Evolutionary conservation across 2,329 filamentous ascomycete genomes (phyloP).

Genomic region (Aspergillus quadrilineatus): DNA sequence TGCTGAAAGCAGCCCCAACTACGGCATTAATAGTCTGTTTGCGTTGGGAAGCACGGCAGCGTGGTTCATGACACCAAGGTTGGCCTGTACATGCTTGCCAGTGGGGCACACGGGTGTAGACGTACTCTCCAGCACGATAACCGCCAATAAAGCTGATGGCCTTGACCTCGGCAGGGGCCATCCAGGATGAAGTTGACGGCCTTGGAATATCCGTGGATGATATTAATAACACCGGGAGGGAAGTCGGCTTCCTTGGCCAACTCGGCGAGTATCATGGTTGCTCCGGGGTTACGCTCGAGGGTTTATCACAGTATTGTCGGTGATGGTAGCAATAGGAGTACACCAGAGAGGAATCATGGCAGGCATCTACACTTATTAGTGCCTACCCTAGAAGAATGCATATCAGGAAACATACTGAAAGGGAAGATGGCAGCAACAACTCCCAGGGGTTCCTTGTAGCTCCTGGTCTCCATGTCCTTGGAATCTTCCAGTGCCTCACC

Average conservation of each 20-base stretch:
- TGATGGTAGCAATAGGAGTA: conserved; percentile 64
- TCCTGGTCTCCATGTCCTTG: conserved; percentile 69
- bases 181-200: conserved; percentile 70
- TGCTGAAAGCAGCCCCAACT: conserved; percentile 66
- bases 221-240: conserved; percentile 65
- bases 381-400: conserved; percentile 1
- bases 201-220: conserved; percentile 63
- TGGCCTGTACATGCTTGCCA: conserved; percentile 70
- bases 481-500: conserved; percentile 67
- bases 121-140: conserved; percentile 69
- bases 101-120: conserved; percentile 65
- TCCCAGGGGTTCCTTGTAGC: conserved; percentile 64
- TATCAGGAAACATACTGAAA: conserved; percentile 53
- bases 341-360: conserved; percentile 71
- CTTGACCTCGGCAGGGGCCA: conserved; percentile 66
- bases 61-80: conserved; percentile 70
- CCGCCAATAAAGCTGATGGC: conserved; percentile 67
- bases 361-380: conserved; percentile 53
- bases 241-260: conserved; percentile 64
- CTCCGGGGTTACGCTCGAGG: conserved; percentile 66
- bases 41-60: conserved; percentile 65
- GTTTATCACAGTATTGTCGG: conserved; percentile 66
- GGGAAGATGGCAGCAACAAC: conserved; percentile 66
- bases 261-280: conserved; percentile 66
- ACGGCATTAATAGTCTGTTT: conserved; percentile 67